A percentile compares a stretch with the other conserved stretches of the same genome.
Conservation (phyloP, 805 yeast genomes). For the Wickerhamiella spandovensis region DNA sequence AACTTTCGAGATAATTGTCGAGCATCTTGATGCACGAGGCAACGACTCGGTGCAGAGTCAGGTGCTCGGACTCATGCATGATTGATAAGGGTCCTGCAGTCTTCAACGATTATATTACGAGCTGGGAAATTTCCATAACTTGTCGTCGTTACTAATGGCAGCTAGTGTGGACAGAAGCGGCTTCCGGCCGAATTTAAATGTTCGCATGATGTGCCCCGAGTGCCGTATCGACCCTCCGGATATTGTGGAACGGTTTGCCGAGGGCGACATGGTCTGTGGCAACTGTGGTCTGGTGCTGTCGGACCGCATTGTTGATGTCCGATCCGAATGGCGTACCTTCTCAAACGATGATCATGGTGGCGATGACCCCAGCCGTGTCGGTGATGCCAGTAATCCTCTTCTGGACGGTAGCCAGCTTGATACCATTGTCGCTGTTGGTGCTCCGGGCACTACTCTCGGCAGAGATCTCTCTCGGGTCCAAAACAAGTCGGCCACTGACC, state of each 20-base stretch:
- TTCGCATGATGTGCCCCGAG: conserved; percentile 86
- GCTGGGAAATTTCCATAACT: neutral
- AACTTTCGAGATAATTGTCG: too few relatives aligned
- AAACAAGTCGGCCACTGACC: conserved; percentile 70
- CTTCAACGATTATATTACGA: neutral
- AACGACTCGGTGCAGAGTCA: too few relatives aligned
- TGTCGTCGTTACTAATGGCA: neutral
- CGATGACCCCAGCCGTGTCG: conserved; percentile 98
- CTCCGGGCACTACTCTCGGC: conserved; percentile 76
- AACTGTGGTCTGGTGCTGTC: conserved; percentile 89
- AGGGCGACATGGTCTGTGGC: conserved; percentile 98
- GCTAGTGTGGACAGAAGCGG: neutral
- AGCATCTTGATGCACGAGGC: too few relatives aligned
- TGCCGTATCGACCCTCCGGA: conserved; percentile 95
- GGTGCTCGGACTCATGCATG: too few relatives aligned
- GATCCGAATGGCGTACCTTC: conserved; percentile 98
- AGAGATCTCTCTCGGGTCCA: conserved; percentile 86
- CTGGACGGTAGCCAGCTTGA: conserved; percentile 85
- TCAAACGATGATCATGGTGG: conserved; percentile 96
- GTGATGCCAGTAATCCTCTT: conserved; percentile 89
- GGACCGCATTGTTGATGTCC: conserved; percentile 82
- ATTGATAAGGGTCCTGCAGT: neutral
- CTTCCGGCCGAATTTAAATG: conserved; percentile 45
- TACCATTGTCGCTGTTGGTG: conserved; percentile 79
- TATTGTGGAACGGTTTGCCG: conserved; percentile 84